These are phyloP conservation scores for Debaryomycetaceae sp. DNA, from an alignment of 1,139 yeast genomes.

Conservation along the genomic window DNA sequence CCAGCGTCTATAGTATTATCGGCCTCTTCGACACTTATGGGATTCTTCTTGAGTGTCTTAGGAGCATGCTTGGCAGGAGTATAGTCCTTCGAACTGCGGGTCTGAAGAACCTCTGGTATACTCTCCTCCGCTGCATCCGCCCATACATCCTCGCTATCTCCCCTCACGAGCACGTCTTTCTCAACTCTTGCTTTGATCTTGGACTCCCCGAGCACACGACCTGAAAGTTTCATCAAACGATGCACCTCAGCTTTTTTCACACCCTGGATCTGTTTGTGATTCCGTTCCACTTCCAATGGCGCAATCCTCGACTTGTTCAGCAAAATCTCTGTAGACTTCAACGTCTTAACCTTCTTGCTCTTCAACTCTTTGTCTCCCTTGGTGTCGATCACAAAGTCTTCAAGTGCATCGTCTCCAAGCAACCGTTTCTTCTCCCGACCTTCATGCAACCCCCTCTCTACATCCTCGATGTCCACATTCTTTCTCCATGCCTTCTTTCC, in stretches of 20 bases:
- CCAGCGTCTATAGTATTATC: slow-evolving; percentile 60
- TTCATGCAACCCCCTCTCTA: slow-evolving; percentile 68
- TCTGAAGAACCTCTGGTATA: slow-evolving; percentile 37
- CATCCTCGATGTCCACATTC: slow-evolving; percentile 79
- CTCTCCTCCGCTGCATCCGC: slow-evolving; percentile 30
- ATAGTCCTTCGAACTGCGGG: slow-evolving; percentile 41
- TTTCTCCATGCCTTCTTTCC: slow-evolving; percentile 97
- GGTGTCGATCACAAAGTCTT: slow-evolving; percentile 70
- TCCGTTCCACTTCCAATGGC: slow-evolving; percentile 46
- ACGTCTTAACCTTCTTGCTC: slow-evolving; percentile 28
- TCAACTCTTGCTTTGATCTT: slow-evolving; percentile 51
- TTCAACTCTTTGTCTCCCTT: slow-evolving; percentile 47
- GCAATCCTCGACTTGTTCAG: slow-evolving; percentile 76
- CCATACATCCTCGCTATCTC: slow-evolving; percentile 67
- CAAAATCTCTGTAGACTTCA: slow-evolving; percentile 74
- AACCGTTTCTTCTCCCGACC: slow-evolving; percentile 64
- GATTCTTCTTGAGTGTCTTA: slow-evolving; percentile 50
- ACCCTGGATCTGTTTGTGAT: slow-evolving; percentile 52
- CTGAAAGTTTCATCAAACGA: slow-evolving; percentile 74
- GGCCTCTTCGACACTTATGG: slow-evolving; percentile 49
- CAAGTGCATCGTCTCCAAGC: slow-evolving; percentile 54
- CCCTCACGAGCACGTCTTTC: slow-evolving; percentile 58
- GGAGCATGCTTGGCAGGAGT: slow-evolving; percentile 56
- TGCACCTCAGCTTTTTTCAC: slow-evolving; percentile 66
- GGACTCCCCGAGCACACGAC: slow-evolving; percentile 60